phyloP scores from a whole-genome alignment of 164 flowering plant genomes.

The Berberis thunbergii region DNA sequence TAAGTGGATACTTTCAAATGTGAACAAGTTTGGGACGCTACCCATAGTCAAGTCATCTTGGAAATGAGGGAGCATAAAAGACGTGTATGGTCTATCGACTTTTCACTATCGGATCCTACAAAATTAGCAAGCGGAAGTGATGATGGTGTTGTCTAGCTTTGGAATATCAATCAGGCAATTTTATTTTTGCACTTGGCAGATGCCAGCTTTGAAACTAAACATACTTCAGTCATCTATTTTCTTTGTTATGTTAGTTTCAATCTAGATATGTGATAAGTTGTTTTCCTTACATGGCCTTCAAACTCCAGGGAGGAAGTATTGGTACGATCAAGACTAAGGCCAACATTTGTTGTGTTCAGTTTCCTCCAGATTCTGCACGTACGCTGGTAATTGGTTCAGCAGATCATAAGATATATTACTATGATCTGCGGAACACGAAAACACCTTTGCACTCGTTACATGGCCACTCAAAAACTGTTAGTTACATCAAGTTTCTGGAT shows the following conservation, averaged over 20 bases:
- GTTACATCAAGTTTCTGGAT: constrained; percentile 93
- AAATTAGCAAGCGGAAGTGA: constrained; percentile 95
- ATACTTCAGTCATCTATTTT: constrained; percentile 42
- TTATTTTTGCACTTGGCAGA: constrained; percentile 81
- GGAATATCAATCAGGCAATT: constrained; percentile 99
- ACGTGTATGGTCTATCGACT: constrained; percentile 98
- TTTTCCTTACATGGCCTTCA: constrained; percentile 40
- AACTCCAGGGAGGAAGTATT: constrained; percentile 76
- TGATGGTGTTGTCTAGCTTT: constrained; percentile 90
- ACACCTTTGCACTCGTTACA: constrained; percentile 63
- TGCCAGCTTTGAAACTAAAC: constrained; percentile 90
- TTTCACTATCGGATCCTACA: constrained; percentile 84
- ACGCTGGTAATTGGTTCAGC: constrained; percentile 94
- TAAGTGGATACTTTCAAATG: constrained; percentile 3
- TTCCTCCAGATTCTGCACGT: constrained; percentile 69
- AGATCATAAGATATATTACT: constrained; percentile 81
- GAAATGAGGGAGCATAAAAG: constrained; percentile 92
- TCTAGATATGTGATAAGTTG: constrained; percentile 34
- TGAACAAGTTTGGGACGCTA: constrained; percentile 85
- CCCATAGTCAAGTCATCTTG: constrained; percentile 62
- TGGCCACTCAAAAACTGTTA: constrained; percentile 90
- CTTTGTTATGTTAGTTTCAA: constrained; percentile 18
- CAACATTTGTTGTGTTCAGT: constrained; percentile 95
- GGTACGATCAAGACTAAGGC: constrained; percentile 88
- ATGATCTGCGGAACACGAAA: constrained; percentile 75